phyloP scores from a whole-genome alignment of 2,329 filamentous ascomycete species.

The Fusarium armeniacum region DNA sequence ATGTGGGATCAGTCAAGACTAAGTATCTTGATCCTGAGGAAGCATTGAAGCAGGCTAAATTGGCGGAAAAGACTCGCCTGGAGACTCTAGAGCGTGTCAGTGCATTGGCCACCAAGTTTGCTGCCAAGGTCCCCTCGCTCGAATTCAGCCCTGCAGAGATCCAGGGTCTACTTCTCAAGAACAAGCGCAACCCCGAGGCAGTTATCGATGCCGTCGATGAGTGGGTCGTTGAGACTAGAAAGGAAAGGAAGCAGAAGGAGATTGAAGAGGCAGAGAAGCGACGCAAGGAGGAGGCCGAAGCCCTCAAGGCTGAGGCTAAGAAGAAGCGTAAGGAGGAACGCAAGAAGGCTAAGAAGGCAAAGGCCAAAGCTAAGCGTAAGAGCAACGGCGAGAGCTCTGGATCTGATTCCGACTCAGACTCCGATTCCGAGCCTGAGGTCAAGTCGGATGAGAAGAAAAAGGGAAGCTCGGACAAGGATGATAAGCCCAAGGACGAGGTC shows the following conservation, averaged over 20 bases:
- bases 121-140: slow-evolving; percentile 64
- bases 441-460: slow-evolving; percentile 37
- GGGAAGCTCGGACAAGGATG: slow-evolving; percentile 26
- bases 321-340: slow-evolving; percentile 49
- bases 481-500: slow-evolving; percentile 4
- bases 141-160: slow-evolving; percentile 73
- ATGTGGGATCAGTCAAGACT: neutral
- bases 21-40: slow-evolving; percentile 37
- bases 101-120: slow-evolving; percentile 63
- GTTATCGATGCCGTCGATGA: slow-evolving; percentile 63
- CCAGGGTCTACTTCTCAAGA: slow-evolving; percentile 69
- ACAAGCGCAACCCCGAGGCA: slow-evolving; percentile 66
- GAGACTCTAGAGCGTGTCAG: slow-evolving; percentile 60
- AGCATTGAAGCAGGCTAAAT: slow-evolving; percentile 51
- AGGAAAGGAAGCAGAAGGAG: slow-evolving; percentile 64
- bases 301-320: slow-evolving; percentile 51
- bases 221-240: slow-evolving; percentile 65
- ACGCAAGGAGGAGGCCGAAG: slow-evolving; percentile 54
- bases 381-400: slow-evolving; percentile 42
- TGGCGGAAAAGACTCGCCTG: slow-evolving; percentile 52
- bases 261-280: slow-evolving; percentile 59
- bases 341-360: slow-evolving; percentile 46
- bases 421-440: slow-evolving; percentile 38
- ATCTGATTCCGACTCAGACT: slow-evolving; percentile 37
- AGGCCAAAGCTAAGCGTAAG: slow-evolving; percentile 45